Evolutionary conservation across 352 stramenopile genomes (phyloP).

Genomic region (Globisporangium okanoganense): DNA sequence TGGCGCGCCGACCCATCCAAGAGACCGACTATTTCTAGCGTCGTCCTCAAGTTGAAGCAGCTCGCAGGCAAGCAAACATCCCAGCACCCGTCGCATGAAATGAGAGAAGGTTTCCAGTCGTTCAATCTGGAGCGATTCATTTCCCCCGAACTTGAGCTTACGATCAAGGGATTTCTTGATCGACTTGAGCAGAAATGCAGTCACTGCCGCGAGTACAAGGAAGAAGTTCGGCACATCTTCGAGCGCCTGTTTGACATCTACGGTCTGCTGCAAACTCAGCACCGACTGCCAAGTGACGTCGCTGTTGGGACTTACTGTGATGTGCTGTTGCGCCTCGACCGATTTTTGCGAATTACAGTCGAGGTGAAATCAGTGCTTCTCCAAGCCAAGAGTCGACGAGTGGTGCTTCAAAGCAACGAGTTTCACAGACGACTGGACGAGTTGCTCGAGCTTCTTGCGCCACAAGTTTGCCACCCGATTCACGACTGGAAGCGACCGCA

Average conservation of each 20-base stretch:
- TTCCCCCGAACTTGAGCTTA: not conserved
- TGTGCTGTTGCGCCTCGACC: not conserved
- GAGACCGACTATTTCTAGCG: not conserved
- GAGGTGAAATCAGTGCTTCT: not conserved
- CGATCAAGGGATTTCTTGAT: not conserved
- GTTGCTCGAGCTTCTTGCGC: not conserved
- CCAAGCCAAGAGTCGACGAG: not conserved
- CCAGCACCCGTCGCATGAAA: not conserved
- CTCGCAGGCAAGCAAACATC: not conserved
- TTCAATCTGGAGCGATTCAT: not conserved
- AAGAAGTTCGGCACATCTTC: not conserved
- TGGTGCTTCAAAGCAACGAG: not conserved
- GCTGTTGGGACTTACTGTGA: not conserved
- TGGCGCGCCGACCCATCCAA: not conserved
- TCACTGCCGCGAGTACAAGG: not conserved
- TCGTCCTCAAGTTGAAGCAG: not conserved
- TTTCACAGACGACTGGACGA: not conserved
- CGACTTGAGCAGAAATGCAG: not conserved
- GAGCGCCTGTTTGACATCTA: not conserved
- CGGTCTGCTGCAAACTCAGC: not conserved
- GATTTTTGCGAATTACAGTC: not conserved
- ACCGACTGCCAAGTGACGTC: not conserved
- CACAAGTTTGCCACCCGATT: not conserved
- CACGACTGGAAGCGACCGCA: not conserved
- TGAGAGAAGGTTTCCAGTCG: not conserved